Evolutionary conservation across 768 basidiomycete species (phyloP).

Genomic region (Leccinum disarticulatum): DNA sequence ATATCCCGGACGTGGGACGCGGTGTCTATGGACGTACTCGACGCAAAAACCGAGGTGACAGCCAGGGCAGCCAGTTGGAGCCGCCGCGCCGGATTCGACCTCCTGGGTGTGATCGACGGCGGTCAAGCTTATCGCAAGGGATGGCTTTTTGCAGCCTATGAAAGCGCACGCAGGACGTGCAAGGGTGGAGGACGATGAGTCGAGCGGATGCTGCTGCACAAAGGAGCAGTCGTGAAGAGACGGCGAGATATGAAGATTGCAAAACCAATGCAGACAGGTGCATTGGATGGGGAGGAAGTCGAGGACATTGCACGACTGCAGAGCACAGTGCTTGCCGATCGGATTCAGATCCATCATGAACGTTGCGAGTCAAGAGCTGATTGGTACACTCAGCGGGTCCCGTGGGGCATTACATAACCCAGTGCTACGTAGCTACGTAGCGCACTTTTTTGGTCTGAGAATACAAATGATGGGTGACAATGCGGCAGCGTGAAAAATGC

Average conservation of each 20-base stretch:
- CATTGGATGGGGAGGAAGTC: conserved; percentile 83
- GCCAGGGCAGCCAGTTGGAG: conserved; percentile 39
- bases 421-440: background rate
- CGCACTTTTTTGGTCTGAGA: conserved; percentile 13
- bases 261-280: conserved; percentile 57
- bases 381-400: background rate
- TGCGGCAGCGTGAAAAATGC: conserved; percentile 1
- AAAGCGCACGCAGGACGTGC: conserved; percentile 50
- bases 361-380: background rate
- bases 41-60: conserved; percentile 66
- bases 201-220: background rate
- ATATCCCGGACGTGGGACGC: conserved; percentile 5
- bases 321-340: conserved; percentile 67
- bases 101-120: conserved; percentile 23
- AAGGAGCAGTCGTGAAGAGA: conserved; percentile 59
- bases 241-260: conserved; percentile 59
- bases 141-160: conserved; percentile 52
- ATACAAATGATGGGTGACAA: conserved; percentile 7
- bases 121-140: conserved; percentile 44
- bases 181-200: conserved; percentile 14
- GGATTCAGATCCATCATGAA: conserved; percentile 48
- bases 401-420: conserved; percentile 8
- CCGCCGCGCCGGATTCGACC: background rate
- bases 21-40: conserved; percentile 40
- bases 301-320: conserved; percentile 54